These are phyloP conservation scores for Akanthomyces dipterigenus DNA, from an alignment of 2,329 filamentous ascomycete species.

Conservation along the genomic window DNA sequence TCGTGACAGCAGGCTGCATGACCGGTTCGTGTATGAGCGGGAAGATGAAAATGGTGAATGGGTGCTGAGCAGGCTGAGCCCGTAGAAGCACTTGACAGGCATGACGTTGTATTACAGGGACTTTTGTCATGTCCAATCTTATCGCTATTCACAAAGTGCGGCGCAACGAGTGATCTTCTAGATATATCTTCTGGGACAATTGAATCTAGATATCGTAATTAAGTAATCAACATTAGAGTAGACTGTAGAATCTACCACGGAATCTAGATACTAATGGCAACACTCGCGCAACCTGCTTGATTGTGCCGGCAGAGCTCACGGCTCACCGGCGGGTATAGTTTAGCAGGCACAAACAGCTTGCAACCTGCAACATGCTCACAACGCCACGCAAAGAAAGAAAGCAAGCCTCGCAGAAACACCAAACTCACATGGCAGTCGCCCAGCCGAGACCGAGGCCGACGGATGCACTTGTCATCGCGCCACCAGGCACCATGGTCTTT, in stretches of 20 bases:
- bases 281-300: neutral
- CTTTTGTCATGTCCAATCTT: neutral
- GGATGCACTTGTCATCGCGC: neutral
- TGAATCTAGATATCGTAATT: neutral
- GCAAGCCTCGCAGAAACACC: neutral
- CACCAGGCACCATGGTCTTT: constrained; percentile 23
- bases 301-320: constrained; percentile 1
- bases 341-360: neutral
- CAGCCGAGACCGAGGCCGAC: constrained; percentile 7
- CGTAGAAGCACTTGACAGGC: constrained; percentile 32
- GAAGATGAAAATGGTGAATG: constrained; percentile 47
- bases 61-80: constrained; percentile 68
- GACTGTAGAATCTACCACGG: neutral
- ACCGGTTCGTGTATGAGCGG: constrained; percentile 81
- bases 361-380: neutral
- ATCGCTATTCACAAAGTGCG: neutral
- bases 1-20: constrained; percentile 80
- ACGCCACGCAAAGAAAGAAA: neutral
- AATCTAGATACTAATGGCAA: neutral
- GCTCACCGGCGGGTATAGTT: constrained; percentile 9
- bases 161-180: neutral
- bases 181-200: neutral
- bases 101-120: too few species aligned
- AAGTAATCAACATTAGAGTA: neutral
- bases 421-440: constrained; percentile 6